Conservation (phyloP, 257 asterid genomes). For the Scutellaria baicalensis region DNA sequence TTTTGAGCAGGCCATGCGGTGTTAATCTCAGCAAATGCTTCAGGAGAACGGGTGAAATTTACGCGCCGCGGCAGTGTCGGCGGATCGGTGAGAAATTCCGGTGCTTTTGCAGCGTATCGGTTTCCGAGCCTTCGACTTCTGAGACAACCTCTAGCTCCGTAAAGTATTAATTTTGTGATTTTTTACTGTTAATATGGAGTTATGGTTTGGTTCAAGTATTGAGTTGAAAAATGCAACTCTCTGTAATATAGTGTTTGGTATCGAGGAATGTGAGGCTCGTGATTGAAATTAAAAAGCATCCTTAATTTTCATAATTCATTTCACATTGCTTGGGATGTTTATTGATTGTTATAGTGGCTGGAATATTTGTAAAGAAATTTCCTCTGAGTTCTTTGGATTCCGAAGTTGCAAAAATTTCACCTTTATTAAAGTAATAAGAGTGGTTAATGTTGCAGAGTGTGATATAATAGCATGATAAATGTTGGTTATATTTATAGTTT, state of each 20-base stretch:
- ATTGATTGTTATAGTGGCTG: not conserved
- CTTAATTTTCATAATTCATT: not conserved
- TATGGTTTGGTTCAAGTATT: not conserved
- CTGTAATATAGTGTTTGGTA: not conserved
- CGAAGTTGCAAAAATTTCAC: not conserved
- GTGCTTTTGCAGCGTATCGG: constrained; percentile 51
- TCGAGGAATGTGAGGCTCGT: not conserved
- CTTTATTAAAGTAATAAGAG: not conserved
- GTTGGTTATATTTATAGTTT: not conserved
- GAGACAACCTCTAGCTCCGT: constrained; percentile 40
- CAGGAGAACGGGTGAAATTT: constrained; percentile 25
- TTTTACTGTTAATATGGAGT: not conserved
- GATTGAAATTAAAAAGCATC: not conserved
- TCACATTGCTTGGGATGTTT: not conserved
- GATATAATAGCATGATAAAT: not conserved
- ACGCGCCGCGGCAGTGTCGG: constrained; percentile 12
- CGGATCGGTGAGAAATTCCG: constrained; percentile 27
- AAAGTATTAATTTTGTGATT: constrained; percentile 31
- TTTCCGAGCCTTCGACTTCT: constrained; percentile 46
- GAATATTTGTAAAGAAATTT: not conserved
- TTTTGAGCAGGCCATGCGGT: constrained; percentile 32
- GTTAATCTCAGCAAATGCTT: constrained; percentile 26
- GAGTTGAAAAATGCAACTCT: not conserved
- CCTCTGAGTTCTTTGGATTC: not conserved
- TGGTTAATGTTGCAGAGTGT: not conserved